Base-by-base conservation (phyloP, 2,329 filamentous ascomycete genomes). In the Septoria linicola region DNA sequence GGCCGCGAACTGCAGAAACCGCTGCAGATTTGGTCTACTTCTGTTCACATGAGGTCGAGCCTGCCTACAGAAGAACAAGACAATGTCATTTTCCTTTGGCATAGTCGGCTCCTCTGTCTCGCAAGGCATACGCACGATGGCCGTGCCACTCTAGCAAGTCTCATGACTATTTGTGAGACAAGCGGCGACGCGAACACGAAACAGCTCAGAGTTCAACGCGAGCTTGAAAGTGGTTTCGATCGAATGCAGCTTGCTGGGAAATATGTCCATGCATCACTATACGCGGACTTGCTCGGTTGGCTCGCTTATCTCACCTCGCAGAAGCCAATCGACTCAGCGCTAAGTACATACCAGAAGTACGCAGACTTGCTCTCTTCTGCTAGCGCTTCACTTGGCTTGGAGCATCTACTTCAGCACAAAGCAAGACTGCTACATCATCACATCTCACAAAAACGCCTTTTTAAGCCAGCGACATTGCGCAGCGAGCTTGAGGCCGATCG, bases 361-460 rank as follows among this genome's bases (percentile, higher is more conserved):
- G 51, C 27, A 14, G n/a, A 8, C 8, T 10, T 53, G 79, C 76
- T 7, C 59, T 2, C 73, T 71, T 27, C 63, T 67, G 5, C 59
- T 68, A 4, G 68, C 70, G 23, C 16, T 11, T 19, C 27, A 4
- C n/a, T 21, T 8, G 46, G 44, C 13, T 23, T 55, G 8, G 87
- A 95, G 67, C 71, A 79, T 0, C 71, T 89, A 0, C 79, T 91
- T 13, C 88, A 95, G 70, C 77, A 78, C 49, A 80, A 83, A 23
- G 78, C 85, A 4, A 78, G 75, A 7, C 71, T 96, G 0, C 70
- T 96, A 1, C 80, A 82, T 53, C 70, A 82, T 55, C 84, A 95
- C 67, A 76, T 84, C 32, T 77, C 75, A 2, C 76, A 77, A 54
- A 80, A 71, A 45, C 81, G 81, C 3, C 78, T 85, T 2, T 89